Conservation (phyloP, 306 rosid genomes). For the Acacia acuminata region DNA sequence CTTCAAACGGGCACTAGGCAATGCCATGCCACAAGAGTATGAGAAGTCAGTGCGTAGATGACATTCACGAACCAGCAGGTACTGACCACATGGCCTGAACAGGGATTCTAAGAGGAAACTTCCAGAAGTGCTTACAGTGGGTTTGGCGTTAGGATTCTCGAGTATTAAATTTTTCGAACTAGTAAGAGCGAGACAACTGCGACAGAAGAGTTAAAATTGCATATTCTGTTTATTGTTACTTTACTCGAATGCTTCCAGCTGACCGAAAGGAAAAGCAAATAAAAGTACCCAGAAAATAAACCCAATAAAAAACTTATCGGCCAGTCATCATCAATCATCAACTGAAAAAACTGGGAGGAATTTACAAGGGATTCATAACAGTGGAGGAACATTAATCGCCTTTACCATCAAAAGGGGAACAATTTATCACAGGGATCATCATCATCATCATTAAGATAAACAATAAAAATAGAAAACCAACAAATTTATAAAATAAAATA, state of each 20-base stretch:
- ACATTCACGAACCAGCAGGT: not conserved
- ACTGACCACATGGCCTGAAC: not conserved
- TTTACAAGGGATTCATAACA: not conserved
- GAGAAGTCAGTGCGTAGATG: not conserved
- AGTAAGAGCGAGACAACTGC: not conserved
- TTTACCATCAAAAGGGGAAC: not conserved
- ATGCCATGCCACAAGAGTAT: not conserved
- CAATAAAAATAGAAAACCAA: not conserved
- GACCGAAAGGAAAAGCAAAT: slow-evolving; percentile 28
- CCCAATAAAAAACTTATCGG: not conserved
- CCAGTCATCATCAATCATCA: slow-evolving; percentile 3
- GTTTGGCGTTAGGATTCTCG: slow-evolving; percentile 4
- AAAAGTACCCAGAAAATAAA: slow-evolving; percentile 26
- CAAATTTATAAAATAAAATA: not conserved
- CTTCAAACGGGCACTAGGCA: not conserved
- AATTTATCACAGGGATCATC: slow-evolving; percentile 10
- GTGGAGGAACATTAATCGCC: slow-evolving; percentile 15
- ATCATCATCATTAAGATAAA: not conserved
- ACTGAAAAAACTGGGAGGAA: not conserved
- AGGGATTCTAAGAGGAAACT: not conserved
- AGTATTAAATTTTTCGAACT: not conserved
- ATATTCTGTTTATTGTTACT: not conserved
- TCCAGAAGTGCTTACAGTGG: not conserved
- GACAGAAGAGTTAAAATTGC: slow-evolving; percentile 11
- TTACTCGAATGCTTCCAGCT: slow-evolving; percentile 9